Conservation (phyloP, 2,329 filamentous ascomycete species). For the Lasiodiplodia hormozganensis region DNA sequence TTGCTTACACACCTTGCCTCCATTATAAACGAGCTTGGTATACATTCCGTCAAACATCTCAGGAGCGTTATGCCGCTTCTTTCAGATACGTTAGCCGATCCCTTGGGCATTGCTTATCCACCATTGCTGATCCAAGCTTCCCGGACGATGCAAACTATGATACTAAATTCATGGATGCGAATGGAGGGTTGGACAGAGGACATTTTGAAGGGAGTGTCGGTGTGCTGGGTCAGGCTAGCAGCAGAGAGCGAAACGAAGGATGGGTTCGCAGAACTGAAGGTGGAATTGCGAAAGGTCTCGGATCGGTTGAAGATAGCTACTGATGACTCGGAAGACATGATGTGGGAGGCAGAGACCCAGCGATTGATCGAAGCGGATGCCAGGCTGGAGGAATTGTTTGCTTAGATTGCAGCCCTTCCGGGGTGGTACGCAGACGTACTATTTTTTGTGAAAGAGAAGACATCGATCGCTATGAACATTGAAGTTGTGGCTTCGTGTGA, state of each 20-base stretch:
- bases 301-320: slow-evolving; percentile 41
- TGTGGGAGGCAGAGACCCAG: slow-evolving; percentile 35
- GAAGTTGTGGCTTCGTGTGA: too few species aligned
- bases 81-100: slow-evolving; percentile 69
- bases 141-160: slow-evolving; percentile 61
- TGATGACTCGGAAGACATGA: slow-evolving; percentile 33
- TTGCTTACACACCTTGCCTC: slow-evolving; percentile 60
- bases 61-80: slow-evolving; percentile 73
- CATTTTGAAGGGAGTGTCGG: slow-evolving; percentile 64
- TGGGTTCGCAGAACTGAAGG: slow-evolving; percentile 30
- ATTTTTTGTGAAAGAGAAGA: too few species aligned
- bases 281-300: slow-evolving; percentile 60
- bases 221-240: slow-evolving; percentile 42
- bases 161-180: slow-evolving; percentile 74
- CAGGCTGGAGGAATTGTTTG: slow-evolving; percentile 38
- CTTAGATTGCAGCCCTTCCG: neutral
- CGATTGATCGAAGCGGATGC: slow-evolving; percentile 39
- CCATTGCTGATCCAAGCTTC: slow-evolving; percentile 62
- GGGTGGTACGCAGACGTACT: neutral
- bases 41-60: slow-evolving; percentile 71
- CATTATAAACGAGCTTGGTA: slow-evolving; percentile 64
- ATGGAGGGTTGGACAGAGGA: slow-evolving; percentile 68
- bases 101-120: slow-evolving; percentile 67
- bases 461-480: too few species aligned
- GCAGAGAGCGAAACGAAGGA: slow-evolving; percentile 34